Evolutionary conservation across 768 basidiomycete genomes (phyloP).

Genomic region (Mycena amicta): DNA sequence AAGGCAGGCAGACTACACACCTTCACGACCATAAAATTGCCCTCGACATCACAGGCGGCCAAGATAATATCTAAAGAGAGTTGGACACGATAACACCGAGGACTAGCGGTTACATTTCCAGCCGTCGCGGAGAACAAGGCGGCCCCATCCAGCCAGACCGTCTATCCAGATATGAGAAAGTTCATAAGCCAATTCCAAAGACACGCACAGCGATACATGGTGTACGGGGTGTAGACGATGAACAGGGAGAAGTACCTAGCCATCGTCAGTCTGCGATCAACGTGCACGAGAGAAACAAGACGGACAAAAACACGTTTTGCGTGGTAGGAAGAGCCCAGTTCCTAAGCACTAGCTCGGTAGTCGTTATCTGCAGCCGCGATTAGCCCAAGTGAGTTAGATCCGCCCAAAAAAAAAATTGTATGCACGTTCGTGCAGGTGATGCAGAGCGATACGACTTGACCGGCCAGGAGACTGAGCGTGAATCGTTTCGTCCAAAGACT

Average conservation of each 20-base stretch:
- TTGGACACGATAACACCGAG: not conserved
- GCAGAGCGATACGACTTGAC: constrained; percentile 83
- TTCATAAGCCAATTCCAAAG: no score
- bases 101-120: constrained; percentile 70
- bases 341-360: constrained; percentile 70
- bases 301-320: constrained; percentile 83
- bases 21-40: constrained; percentile 85
- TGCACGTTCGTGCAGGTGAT: constrained; percentile 84
- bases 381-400: not conserved
- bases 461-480: constrained; percentile 67
- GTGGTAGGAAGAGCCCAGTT: constrained; percentile 80
- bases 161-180: constrained; percentile 46
- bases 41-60: constrained; percentile 83
- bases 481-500: constrained; percentile 83
- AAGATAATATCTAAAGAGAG: constrained; percentile 65
- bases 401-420: not conserved
- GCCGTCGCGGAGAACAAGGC: constrained; percentile 70
- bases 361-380: constrained; percentile 44
- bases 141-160: constrained; percentile 83
- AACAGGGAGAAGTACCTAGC: constrained; percentile 79
- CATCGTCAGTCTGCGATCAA: not conserved
- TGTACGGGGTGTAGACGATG: constrained; percentile 81
- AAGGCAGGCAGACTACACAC: constrained; percentile 30
- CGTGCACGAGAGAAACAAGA: not conserved
- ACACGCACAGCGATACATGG: constrained; percentile 78